A percentile compares a stretch with the other conserved stretches of the same genome.
Conservation (phyloP, 371 early-diverging fungal genomes). For the Mucor mucedo region DNA sequence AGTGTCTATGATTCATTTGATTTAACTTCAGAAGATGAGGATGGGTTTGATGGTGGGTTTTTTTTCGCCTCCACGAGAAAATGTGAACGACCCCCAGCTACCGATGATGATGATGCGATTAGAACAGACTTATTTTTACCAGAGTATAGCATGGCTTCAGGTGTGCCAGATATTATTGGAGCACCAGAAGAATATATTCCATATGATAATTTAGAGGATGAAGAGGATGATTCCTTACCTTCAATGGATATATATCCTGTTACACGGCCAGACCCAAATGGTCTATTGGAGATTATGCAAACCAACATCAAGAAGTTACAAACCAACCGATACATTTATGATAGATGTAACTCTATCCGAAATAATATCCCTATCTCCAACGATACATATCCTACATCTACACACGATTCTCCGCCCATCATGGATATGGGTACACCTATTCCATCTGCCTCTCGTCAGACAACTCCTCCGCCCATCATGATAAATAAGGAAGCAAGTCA, state of each 20-base stretch:
- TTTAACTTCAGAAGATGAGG: slow-evolving; percentile 54
- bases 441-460: slow-evolving; percentile 16
- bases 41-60: slow-evolving; percentile 49
- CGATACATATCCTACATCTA: background rate
- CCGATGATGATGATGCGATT: slow-evolving; percentile 41
- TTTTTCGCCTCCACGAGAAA: slow-evolving; percentile 39
- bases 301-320: slow-evolving; percentile 63
- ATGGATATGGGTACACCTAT: slow-evolving; percentile 18
- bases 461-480: slow-evolving; percentile 27
- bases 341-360: slow-evolving; percentile 69
- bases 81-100: slow-evolving; percentile 39
- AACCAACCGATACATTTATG: slow-evolving; percentile 69
- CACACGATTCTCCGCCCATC: background rate
- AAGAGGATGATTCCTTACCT: background rate
- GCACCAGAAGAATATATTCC: slow-evolving; percentile 8
- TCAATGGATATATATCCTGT: slow-evolving; percentile 59
- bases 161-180: slow-evolving; percentile 48
- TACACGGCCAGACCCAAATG: slow-evolving; percentile 57
- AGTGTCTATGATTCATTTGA: slow-evolving; percentile 43
- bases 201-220: slow-evolving; percentile 12
- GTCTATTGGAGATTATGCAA: slow-evolving; percentile 58
- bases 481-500: slow-evolving; percentile 63
- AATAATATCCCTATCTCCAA: slow-evolving; percentile 44
- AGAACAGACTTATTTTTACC: slow-evolving; percentile 55
- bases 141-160: slow-evolving; percentile 51